Evolutionary conservation across 495 filamentous ascomycete genomes (phyloP), one percentile per base, ranked within the genome.

Genomic region (Penicillium bialowiezense): DNA sequence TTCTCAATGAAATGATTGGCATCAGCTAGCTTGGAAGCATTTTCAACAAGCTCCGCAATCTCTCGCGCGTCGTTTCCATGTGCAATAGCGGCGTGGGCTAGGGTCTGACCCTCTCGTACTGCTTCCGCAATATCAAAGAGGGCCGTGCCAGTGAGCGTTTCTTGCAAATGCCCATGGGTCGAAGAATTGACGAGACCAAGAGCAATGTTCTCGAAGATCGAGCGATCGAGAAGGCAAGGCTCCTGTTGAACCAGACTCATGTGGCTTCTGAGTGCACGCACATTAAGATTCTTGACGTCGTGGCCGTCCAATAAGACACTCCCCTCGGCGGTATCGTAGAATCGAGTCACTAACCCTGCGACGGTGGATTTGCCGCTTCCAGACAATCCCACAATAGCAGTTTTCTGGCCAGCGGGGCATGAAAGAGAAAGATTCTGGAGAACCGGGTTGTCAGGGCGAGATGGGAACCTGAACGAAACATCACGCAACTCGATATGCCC

Each of bases 341-440:
- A 64, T 12, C 83, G 69, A 28, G 73, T 67, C 1, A 82, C 51
- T 13, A 87, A 54, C 3, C 73, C 72, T 0, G 76, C 74, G 19
- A 87, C 67, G 7, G 84, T 88, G 1, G 81, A 84, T 55, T 89
- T 89, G 7, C 85, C 85, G 45, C 77, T 80, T 1, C 86, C 85
- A 10, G 83, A 86, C 10, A 81, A 62, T 5, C 86, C 86, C 2
- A 88, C 80, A 20, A 89, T 73, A 0, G 82, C 85, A 1, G 84
- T 84, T 31, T 73, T 67, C 50, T 81, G 76, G 34, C 74, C 75
- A 7, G 77, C 70, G 8, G 76, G 73, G 12, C 52, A 55, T n/a
- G 24, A 21, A n/a, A 59, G 13, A 5, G 48, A 51, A 2, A 59
- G 24, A 35, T 52, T 43, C 10, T 48, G 43, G 13, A 59, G 52